Conservation (phyloP, 345 rosid genomes). For the Crucihimalaya himalaica region DNA sequence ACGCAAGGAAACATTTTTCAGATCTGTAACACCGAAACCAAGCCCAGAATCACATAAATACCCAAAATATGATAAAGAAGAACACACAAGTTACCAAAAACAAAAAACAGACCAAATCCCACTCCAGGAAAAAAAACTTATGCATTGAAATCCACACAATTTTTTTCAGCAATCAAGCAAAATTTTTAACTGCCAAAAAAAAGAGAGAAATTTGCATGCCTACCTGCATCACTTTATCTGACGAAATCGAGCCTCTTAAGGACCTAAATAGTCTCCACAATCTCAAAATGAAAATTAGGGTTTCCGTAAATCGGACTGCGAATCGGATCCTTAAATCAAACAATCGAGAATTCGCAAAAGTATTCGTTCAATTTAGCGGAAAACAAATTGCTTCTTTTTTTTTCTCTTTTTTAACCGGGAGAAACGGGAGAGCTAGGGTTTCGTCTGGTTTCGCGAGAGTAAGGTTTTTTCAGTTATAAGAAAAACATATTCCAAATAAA, state of each 20-base stretch:
- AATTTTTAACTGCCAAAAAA: constrained; percentile 20
- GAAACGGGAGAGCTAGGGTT: constrained; percentile 61
- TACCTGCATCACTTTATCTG: constrained; percentile 46
- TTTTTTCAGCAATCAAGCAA: constrained; percentile 13
- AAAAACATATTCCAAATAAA: constrained; percentile 30
- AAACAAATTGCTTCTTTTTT: not conserved
- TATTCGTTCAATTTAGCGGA: constrained; percentile 41
- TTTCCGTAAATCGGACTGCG: constrained; percentile 45
- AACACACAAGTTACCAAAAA: constrained; percentile 22
- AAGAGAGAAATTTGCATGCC: constrained; percentile 27
- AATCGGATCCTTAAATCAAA: constrained; percentile 42
- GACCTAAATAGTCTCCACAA: constrained; percentile 38
- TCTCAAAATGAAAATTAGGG: constrained; percentile 39
- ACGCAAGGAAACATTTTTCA: constrained; percentile 44
- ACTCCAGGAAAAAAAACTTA: not conserved
- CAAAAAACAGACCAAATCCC: constrained; percentile 31
- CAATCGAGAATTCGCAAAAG: constrained; percentile 28
- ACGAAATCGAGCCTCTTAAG: constrained; percentile 34
- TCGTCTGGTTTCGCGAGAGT: constrained; percentile 56
- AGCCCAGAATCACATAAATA: constrained; percentile 37
- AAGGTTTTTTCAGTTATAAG: constrained; percentile 49
- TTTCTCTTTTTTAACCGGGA: constrained; percentile 39
- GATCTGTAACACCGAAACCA: constrained; percentile 58
- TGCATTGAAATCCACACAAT: constrained; percentile 22
- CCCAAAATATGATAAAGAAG: constrained; percentile 28